Percentiles rank a stretch among this genome's conserved stretches.
phyloP scores from a whole-genome alignment of 148 eudicot genomes.

The Rhododendron simsii region DNA sequence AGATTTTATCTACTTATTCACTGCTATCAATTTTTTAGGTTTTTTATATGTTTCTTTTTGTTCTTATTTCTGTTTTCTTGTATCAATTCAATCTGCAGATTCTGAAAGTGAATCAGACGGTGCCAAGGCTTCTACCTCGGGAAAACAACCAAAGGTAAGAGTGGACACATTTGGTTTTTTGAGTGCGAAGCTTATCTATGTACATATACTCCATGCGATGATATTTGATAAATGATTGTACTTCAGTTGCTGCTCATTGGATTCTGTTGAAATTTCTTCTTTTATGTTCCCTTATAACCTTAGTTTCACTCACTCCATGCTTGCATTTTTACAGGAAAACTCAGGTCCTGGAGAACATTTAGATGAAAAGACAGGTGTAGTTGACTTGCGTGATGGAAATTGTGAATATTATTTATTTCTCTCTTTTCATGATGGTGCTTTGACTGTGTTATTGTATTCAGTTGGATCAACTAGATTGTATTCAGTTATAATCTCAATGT shows the following conservation, averaged over 20 bases:
- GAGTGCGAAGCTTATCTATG: background rate
- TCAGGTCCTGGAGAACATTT: constrained; percentile 20
- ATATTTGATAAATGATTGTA: background rate
- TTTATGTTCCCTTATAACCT: background rate
- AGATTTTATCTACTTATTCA: background rate
- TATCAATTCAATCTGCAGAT: background rate
- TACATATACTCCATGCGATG: background rate
- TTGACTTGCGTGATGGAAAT: constrained; percentile 25
- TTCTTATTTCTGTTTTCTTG: background rate
- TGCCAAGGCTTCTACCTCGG: constrained; percentile 23
- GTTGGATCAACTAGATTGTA: no score
- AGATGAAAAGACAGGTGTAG: constrained; percentile 22
- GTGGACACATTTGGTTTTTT: background rate
- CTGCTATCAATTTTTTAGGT: background rate
- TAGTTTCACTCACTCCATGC: background rate
- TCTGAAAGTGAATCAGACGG: constrained; percentile 23
- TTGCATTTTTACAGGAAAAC: constrained; percentile 23
- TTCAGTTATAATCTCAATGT: background rate
- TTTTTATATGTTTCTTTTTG: background rate
- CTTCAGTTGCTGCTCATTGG: constrained; percentile 4
- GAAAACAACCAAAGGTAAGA: constrained; percentile 22
- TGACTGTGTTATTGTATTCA: background rate
- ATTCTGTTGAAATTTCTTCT: constrained; percentile 1
- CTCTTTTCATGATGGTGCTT: background rate
- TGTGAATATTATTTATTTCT: constrained; percentile 21